Conservation (phyloP, 1,284 basidiomycete genomes). For the Ustilago trichophora region DNA sequence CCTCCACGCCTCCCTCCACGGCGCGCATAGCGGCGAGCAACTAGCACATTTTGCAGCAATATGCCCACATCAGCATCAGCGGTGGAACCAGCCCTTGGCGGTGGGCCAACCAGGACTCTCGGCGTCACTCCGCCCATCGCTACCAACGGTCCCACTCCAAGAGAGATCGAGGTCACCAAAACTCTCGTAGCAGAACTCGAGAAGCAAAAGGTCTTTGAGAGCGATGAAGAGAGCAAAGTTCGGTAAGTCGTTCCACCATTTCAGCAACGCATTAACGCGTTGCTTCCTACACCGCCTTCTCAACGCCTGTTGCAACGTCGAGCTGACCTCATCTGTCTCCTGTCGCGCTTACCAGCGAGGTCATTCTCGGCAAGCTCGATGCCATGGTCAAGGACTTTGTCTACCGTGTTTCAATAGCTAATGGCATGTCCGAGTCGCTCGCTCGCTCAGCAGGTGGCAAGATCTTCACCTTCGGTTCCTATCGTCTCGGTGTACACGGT, state of each 20-base stretch:
- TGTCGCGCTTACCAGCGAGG: constrained; percentile 74
- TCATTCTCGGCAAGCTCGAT: constrained; percentile 88
- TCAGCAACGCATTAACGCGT: not conserved
- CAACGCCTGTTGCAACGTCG: not conserved
- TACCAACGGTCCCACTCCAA: constrained; percentile 60
- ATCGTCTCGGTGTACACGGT: constrained; percentile 86
- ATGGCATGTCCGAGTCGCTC: constrained; percentile 85
- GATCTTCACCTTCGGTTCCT: constrained; percentile 97
- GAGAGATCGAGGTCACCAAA: constrained; percentile 73
- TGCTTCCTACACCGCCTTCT: not conserved
- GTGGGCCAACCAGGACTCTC: constrained; percentile 43
- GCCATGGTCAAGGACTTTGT: constrained; percentile 94
- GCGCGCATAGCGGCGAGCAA: constrained; percentile 6
- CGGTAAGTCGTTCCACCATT: constrained; percentile 74
- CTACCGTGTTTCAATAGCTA: constrained; percentile 78
- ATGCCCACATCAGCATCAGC: constrained; percentile 46
- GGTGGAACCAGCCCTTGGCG: constrained; percentile 45
- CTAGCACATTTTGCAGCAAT: not conserved
- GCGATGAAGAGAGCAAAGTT: constrained; percentile 84
- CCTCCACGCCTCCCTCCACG: not conserved
- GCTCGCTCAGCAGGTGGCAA: constrained; percentile 90
- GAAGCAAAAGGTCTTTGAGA: constrained; percentile 87
- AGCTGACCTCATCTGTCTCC: not conserved
- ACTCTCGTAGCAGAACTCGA: constrained; percentile 88
- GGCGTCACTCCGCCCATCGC: constrained; percentile 88